phyloP scores from a whole-genome alignment of 352 stramenopile species.

The Phytophthora lateralis region DNA sequence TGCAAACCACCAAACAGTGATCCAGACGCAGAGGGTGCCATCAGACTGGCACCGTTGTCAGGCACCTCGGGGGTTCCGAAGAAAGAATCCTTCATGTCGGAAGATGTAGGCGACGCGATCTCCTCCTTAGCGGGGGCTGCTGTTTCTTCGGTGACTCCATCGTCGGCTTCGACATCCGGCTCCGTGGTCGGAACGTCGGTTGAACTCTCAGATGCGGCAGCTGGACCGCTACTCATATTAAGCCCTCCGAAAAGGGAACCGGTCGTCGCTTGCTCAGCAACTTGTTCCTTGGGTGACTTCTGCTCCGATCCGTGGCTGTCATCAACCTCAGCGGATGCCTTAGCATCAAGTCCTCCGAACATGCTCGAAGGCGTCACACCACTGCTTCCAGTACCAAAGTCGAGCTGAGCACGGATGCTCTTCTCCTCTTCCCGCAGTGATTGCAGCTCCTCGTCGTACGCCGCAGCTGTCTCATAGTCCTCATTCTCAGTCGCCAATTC shows the following conservation, averaged over 20 bases:
- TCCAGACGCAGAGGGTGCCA: conserved; percentile 29
- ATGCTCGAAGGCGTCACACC: conserved; percentile 21
- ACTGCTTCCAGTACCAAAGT: conserved; percentile 1
- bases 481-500: conserved; percentile 72
- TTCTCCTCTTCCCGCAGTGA: conserved; percentile 60
- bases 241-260: conserved; percentile 46
- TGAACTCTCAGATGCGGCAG: conserved; percentile 15
- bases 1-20: conserved; percentile 55
- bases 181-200: conserved; percentile 14
- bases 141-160: conserved; percentile 14
- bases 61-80: conserved; percentile 39
- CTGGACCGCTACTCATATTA: conserved; percentile 35
- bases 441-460: conserved; percentile 69
- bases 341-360: conserved; percentile 40
- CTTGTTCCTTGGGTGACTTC: conserved; percentile 13
- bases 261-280: conserved; percentile 7
- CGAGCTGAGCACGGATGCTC: conserved; percentile 37
- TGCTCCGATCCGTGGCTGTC: conserved; percentile 11
- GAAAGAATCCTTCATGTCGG: conserved; percentile 56
- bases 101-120: conserved; percentile 44
- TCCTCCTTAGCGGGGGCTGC: conserved; percentile 17
- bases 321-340: conserved; percentile 13
- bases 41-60: conserved; percentile 19
- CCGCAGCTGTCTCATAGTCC: conserved; percentile 64
- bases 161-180: conserved; percentile 10